These are phyloP conservation scores for Cryomyces antarcticus DNA, from an alignment of 495 filamentous ascomycete genomes.

Conservation along the genomic window DNA sequence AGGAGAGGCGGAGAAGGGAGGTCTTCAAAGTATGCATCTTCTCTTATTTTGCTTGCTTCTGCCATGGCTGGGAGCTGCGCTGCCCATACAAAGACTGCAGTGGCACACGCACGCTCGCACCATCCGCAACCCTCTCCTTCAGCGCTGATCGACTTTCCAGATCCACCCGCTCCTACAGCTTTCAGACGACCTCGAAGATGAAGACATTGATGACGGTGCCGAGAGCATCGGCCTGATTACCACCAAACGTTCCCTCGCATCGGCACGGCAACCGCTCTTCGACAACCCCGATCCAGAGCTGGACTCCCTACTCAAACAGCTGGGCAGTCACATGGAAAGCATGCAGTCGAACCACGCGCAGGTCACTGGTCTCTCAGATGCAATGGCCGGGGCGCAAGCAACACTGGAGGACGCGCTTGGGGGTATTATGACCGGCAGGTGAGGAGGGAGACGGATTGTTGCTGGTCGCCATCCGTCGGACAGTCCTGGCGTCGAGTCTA, in stretches of 20 bases:
- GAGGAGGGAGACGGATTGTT: too few species aligned
- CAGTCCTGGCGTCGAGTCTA: too few species aligned
- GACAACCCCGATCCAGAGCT: conserved; percentile 15
- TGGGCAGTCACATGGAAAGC: conserved; percentile 34
- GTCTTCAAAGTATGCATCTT: conserved; percentile 23
- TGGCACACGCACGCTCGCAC: too few species aligned
- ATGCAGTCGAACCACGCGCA: conserved; percentile 34
- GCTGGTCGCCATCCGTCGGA: too few species aligned
- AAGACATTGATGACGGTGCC: conserved; percentile 8
- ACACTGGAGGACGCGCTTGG: conserved; percentile 22
- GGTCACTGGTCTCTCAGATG: conserved; percentile 29
- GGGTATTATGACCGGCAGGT: too few species aligned
- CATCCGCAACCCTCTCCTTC: too few species aligned
- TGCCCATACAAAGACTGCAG: too few species aligned
- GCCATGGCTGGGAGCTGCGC: neutral
- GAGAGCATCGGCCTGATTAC: conserved; percentile 9
- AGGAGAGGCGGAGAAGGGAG: conserved; percentile 24
- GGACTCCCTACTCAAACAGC: conserved; percentile 19
- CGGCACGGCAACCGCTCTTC: conserved; percentile 2
- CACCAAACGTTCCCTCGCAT: neutral
- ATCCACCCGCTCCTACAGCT: neutral
- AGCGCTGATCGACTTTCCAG: conserved; percentile 9
- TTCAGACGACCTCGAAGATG: neutral
- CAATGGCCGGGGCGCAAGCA: conserved; percentile 28
- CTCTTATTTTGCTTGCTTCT: conserved; percentile 1